These are phyloP conservation scores for Hanseniaspora jakobsenii DNA, from an alignment of 805 yeast genomes.

Conservation along the genomic window DNA sequence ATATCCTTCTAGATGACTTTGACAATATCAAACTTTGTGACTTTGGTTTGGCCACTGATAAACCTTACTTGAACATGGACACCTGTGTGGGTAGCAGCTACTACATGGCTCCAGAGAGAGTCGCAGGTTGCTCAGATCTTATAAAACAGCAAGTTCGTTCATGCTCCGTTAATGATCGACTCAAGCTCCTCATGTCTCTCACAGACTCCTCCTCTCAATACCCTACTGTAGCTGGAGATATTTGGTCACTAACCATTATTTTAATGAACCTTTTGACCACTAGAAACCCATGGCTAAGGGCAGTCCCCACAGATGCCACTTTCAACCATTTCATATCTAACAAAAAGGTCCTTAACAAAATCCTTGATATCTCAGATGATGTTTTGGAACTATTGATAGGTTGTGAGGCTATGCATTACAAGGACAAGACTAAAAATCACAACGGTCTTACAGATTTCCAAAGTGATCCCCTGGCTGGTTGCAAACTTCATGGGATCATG, in stretches of 20 bases:
- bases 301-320: slow-evolving; percentile 49
- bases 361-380: slow-evolving; percentile 61
- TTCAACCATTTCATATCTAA: slow-evolving; percentile 52
- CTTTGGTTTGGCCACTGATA: slow-evolving; percentile 74
- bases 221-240: slow-evolving; percentile 69
- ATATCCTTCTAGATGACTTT: slow-evolving; percentile 59
- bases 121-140: slow-evolving; percentile 29
- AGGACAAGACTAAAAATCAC: slow-evolving; percentile 24
- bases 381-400: slow-evolving; percentile 40
- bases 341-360: slow-evolving; percentile 44
- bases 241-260: slow-evolving; percentile 79
- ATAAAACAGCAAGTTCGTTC: slow-evolving; percentile 19
- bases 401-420: slow-evolving; percentile 28
- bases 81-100: slow-evolving; percentile 78
- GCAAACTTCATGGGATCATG: slow-evolving; percentile 18
- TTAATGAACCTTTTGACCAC: slow-evolving; percentile 69
- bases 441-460: slow-evolving; percentile 21
- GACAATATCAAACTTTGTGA: slow-evolving; percentile 56
- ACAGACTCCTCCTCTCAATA: slow-evolving; percentile 20
- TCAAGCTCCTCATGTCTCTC: slow-evolving; percentile 17
- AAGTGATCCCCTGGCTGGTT: slow-evolving; percentile 21
- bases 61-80: slow-evolving; percentile 46
- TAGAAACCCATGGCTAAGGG: slow-evolving; percentile 84
- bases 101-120: slow-evolving; percentile 87
- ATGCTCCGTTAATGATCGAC: slow-evolving; percentile 20